These are phyloP conservation scores for Aspergillus cejpii DNA, from an alignment of 2,329 filamentous ascomycete species.

Conservation along the genomic window DNA sequence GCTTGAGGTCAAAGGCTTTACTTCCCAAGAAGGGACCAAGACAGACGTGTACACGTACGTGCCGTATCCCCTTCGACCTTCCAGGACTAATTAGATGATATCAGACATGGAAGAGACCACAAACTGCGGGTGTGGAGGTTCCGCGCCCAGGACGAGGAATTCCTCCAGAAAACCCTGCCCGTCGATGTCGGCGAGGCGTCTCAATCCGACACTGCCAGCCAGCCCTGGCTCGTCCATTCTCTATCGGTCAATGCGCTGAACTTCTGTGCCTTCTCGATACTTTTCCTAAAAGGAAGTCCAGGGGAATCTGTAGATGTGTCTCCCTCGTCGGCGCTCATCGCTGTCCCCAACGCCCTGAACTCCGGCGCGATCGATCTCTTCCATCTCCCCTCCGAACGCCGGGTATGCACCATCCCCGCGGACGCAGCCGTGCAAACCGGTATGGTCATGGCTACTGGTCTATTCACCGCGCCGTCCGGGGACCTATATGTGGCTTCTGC, in stretches of 20 bases:
- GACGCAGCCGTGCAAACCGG: conserved; percentile 43
- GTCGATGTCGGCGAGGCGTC: conserved; percentile 51
- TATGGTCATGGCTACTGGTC: conserved; percentile 80
- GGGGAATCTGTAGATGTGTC: neutral
- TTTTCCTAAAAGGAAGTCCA: conserved; percentile 16
- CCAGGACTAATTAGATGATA: conserved; percentile 11
- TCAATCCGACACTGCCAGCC: conserved; percentile 29
- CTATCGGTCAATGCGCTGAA: conserved; percentile 89
- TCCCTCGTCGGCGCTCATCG: conserved; percentile 56
- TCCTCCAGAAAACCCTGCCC: conserved; percentile 62
- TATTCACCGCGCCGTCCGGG: conserved; percentile 48
- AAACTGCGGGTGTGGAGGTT: conserved; percentile 81
- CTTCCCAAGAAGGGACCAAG: conserved; percentile 46
- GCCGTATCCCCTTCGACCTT: neutral
- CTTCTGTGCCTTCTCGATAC: conserved; percentile 61
- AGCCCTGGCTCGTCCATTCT: conserved; percentile 77
- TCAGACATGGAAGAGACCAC: conserved; percentile 83
- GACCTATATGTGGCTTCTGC: conserved; percentile 62
- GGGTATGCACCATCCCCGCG: conserved; percentile 55
- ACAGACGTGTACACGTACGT: conserved; percentile 77
- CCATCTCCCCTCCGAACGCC: conserved; percentile 65
- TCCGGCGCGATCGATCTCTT: conserved; percentile 79
- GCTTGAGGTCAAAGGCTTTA: conserved; percentile 67
- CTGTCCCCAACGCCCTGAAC: conserved; percentile 70
- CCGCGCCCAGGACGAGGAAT: conserved; percentile 50